These are phyloP conservation scores for Rhynchospora tenuis DNA, from an alignment of 176 grass and related monocot species.

Conservation along the genomic window DNA sequence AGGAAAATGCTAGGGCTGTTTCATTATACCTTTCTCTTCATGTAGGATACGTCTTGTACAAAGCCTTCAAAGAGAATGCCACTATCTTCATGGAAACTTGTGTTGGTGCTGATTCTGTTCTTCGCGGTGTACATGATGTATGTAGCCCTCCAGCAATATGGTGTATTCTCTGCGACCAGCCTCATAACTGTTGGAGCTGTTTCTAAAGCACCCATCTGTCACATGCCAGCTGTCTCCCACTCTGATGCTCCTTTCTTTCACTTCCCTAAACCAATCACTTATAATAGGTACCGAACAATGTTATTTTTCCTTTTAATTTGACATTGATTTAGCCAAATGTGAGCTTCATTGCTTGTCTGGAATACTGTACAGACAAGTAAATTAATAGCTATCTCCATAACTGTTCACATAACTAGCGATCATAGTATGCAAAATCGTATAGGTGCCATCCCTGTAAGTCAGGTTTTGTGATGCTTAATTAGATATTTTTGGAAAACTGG, in stretches of 20 bases:
- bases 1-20: background rate
- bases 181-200: slow-evolving; percentile 43
- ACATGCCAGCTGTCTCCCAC: slow-evolving; percentile 32
- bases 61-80: slow-evolving; percentile 66
- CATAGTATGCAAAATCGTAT: background rate
- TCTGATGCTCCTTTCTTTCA: slow-evolving; percentile 60
- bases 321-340: background rate
- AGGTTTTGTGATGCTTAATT: background rate
- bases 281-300: slow-evolving; percentile 48
- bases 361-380: background rate
- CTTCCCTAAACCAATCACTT: slow-evolving; percentile 65
- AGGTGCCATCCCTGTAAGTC: background rate
- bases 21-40: slow-evolving; percentile 18
- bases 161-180: slow-evolving; percentile 47
- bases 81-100: slow-evolving; percentile 49
- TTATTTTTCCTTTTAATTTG: background rate
- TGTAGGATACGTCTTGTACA: slow-evolving; percentile 39
- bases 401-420: background rate
- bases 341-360: background rate
- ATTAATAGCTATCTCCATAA: background rate
- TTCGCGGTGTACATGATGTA: slow-evolving; percentile 69
- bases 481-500: background rate
- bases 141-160: slow-evolving; percentile 68
- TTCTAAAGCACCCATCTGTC: slow-evolving; percentile 39
- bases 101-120: slow-evolving; percentile 56